Evolutionary conservation across 768 basidiomycete species (phyloP), one percentile per base, ranked within the genome.

Genomic region (Scleroderma bovista): DNA sequence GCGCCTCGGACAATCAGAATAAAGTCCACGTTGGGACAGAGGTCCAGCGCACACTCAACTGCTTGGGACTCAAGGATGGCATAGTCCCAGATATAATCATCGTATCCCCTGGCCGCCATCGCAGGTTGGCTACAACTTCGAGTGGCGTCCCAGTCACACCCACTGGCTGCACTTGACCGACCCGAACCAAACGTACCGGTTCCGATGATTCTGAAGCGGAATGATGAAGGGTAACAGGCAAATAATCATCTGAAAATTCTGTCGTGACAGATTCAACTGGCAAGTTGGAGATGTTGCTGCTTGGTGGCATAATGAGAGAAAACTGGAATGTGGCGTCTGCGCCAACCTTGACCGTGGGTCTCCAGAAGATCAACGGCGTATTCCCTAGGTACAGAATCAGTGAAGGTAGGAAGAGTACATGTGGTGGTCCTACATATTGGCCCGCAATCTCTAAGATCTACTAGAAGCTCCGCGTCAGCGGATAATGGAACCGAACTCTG

Each of bases 281-380:
- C 15, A 95, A 68, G 0, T 71, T 69, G 5, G 78, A 73, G 17
- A 90, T 71, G 0, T 72, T 62, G 12, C 78, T 70, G 3, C 67
- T 58, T 0, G 65, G 58, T 0, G 82, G 80, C 1, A 86, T 78
- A 2, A 72, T 66, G 26, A 96, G 61, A 8, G 74, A 70, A 8
- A 96, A 58, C 63, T 97, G 93, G 66, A 91, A 96, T 0, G 88
- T 78, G 0, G 78, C 78, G 3, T 69, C 62, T 53, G 83, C 78
- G 10, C 74, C 77, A 5, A 93, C 75, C 46, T 76, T 74, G 22
- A 81, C 78, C 50, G 81, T 75, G 0, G 76, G 53, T 8, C 74
- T 63, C 86, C 89, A 93, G 65, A 96, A 97, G 1, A 82, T 74
- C 3, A 84, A 68, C 26, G 69, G 72, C 0, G 81, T 75, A 33